A percentile compares a stretch with the other conserved stretches of the same genome.
Evolutionary conservation across 2,329 filamentous ascomycete genomes (phyloP).

Genomic region (Sporothrix schenckii): DNA sequence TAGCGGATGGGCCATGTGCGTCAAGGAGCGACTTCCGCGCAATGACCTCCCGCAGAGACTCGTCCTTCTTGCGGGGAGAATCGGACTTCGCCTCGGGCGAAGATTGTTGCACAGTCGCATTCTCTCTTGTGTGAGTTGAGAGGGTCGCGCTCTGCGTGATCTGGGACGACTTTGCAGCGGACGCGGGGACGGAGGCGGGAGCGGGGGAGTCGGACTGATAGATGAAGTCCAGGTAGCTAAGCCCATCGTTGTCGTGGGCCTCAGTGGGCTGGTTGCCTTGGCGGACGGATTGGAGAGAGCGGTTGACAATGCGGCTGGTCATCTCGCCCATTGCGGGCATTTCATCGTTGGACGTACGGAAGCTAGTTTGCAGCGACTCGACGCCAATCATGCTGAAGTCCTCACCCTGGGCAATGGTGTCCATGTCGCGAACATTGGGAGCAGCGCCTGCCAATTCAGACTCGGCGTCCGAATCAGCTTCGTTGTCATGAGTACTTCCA

Average conservation of each 20-base stretch:
- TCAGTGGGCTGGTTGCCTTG: slow-evolving; percentile 38
- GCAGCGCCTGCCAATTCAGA: slow-evolving; percentile 29
- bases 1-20: slow-evolving; percentile 15
- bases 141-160: not conserved
- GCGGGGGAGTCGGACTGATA: slow-evolving; percentile 25
- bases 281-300: slow-evolving; percentile 56
- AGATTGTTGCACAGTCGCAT: not conserved
- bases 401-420: slow-evolving; percentile 41
- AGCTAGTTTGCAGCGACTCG: slow-evolving; percentile 35
- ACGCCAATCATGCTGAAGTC: slow-evolving; percentile 40
- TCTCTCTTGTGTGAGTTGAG: slow-evolving; percentile 16
- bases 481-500: not conserved
- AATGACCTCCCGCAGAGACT: slow-evolving; percentile 32
- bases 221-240: slow-evolving; percentile 33
- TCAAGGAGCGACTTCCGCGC: slow-evolving; percentile 33
- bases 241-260: slow-evolving; percentile 25
- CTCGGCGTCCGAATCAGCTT: slow-evolving; percentile 38
- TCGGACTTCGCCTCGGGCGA: not conserved
- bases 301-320: slow-evolving; percentile 60
- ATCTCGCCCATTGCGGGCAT: slow-evolving; percentile 57
- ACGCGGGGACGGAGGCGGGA: slow-evolving; percentile 1
- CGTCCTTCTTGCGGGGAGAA: slow-evolving; percentile 32
- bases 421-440: slow-evolving; percentile 38
- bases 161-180: not conserved
- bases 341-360: slow-evolving; percentile 48